Evolutionary conservation across 2,329 filamentous ascomycete species (phyloP).

Genomic region (Epichloe baconii): DNA sequence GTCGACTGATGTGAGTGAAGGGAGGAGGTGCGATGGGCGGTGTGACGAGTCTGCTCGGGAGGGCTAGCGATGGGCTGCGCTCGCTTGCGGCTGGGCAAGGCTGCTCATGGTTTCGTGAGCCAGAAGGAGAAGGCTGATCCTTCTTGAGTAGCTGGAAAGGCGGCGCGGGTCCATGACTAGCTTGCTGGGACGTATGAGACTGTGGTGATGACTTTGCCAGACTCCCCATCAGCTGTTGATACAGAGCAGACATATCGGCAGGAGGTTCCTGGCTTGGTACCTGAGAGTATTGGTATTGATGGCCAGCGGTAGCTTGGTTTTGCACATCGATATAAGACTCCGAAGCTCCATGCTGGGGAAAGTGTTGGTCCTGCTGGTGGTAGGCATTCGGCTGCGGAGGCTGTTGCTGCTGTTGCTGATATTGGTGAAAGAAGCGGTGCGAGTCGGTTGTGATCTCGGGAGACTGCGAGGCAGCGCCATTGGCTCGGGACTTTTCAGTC

Average conservation of each 20-base stretch:
- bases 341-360: conserved; percentile 14
- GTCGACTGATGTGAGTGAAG: conserved; percentile 15
- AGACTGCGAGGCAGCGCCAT: conserved; percentile 33
- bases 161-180: conserved; percentile 18
- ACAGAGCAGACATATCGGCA: conserved; percentile 22
- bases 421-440: conserved; percentile 16
- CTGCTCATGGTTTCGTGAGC: conserved; percentile 25
- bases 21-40: conserved; percentile 23
- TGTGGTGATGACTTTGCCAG: conserved; percentile 28
- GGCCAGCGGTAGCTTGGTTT: conserved; percentile 12
- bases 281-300: conserved; percentile 7
- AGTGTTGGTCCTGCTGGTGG: conserved; percentile 14
- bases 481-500: conserved; percentile 29
- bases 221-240: conserved; percentile 25
- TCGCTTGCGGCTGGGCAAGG: conserved; percentile 26
- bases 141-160: conserved; percentile 40
- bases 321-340: conserved; percentile 15
- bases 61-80: conserved; percentile 31
- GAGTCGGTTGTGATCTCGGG: conserved; percentile 17
- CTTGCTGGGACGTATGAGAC: conserved; percentile 23
- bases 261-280: conserved; percentile 21
- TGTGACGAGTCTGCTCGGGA: conserved; percentile 27
- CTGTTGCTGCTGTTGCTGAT: conserved; percentile 17
- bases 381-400: conserved; percentile 13
- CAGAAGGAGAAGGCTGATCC: conserved; percentile 26